Percentiles rank a stretch among this genome's conserved stretches.
phyloP scores from a whole-genome alignment of 192 early-diverging fungal genomes.

The Mortierella hygrophila region DNA sequence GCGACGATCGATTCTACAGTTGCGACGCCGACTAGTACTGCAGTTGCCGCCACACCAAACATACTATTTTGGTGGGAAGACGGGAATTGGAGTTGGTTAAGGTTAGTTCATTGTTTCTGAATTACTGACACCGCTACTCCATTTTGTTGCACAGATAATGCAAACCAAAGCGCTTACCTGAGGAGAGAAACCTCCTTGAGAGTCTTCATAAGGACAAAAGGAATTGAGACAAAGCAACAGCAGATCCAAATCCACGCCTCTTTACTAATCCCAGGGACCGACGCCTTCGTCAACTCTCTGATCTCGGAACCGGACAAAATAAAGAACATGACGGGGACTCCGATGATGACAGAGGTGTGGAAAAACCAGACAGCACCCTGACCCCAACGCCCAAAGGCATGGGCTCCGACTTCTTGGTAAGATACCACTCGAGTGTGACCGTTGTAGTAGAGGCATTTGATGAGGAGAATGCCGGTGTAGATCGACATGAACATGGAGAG shows the following conservation, averaged over 20 bases:
- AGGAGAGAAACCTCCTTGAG: constrained; percentile 85
- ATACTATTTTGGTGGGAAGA: constrained; percentile 60
- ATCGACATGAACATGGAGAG: constrained; percentile 76
- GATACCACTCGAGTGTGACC: constrained; percentile 65
- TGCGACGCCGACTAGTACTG: constrained; percentile 80
- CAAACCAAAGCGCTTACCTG: constrained; percentile 21
- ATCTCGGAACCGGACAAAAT: constrained; percentile 83
- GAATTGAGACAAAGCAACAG: constrained; percentile 71
- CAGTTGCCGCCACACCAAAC: constrained; percentile 80
- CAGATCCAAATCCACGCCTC: constrained; percentile 76
- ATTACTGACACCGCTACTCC: background rate
- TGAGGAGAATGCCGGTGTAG: constrained; percentile 79
- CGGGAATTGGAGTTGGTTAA: background rate
- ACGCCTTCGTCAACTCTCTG: constrained; percentile 63
- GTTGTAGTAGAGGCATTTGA: constrained; percentile 80
- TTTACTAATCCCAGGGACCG: constrained; percentile 34
- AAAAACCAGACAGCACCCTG: constrained; percentile 73
- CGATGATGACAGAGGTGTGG: constrained; percentile 75
- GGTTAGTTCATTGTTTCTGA: too few species aligned
- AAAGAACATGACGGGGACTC: constrained; percentile 78
- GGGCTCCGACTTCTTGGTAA: constrained; percentile 76
- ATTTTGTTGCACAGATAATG: background rate
- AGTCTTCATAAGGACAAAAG: constrained; percentile 80
- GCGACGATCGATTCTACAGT: constrained; percentile 69
- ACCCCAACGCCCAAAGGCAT: constrained; percentile 81